Percentiles rank a stretch among this genome's conserved stretches.
phyloP scores from a whole-genome alignment of 2,329 filamentous ascomycete species.

The Sarocladium oryzae region DNA sequence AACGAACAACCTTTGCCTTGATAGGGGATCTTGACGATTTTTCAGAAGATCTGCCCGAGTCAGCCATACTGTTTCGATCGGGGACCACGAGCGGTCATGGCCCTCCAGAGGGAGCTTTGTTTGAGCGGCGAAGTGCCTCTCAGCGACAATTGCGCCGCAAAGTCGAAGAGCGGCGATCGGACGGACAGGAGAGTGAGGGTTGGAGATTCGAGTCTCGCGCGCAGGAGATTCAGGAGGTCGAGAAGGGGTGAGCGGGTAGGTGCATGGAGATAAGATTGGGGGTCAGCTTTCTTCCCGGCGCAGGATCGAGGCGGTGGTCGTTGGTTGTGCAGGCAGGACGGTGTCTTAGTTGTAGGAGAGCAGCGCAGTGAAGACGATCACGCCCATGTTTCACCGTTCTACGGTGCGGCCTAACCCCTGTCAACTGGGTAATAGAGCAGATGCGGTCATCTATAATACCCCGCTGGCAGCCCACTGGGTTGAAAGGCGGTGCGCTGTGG shows the following conservation, averaged over 20 bases:
- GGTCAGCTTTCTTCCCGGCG: slow-evolving; percentile 5
- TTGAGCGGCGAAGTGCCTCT: background rate
- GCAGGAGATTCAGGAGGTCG: slow-evolving; percentile 1
- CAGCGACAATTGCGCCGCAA: background rate
- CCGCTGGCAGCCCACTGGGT: slow-evolving; percentile 4
- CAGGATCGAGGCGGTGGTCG: slow-evolving; percentile 5
- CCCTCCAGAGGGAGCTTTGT: slow-evolving; percentile 11
- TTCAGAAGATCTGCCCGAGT: slow-evolving; percentile 27
- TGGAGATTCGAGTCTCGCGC: background rate
- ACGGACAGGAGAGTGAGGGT: background rate
- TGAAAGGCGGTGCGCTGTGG: background rate
- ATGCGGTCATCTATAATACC: slow-evolving; percentile 9
- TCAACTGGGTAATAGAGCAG: slow-evolving; percentile 7
- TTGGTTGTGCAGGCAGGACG: slow-evolving; percentile 2
- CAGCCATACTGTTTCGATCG: slow-evolving; percentile 32
- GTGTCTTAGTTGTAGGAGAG: slow-evolving; percentile 4
- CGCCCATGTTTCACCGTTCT: slow-evolving; percentile 7
- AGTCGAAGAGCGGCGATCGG: background rate
- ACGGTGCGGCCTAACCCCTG: slow-evolving; percentile 5
- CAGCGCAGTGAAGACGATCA: slow-evolving; percentile 1
- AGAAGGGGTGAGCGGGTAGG: background rate
- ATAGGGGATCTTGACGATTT: slow-evolving; percentile 27
- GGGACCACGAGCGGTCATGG: slow-evolving; percentile 20
- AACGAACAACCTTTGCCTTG: slow-evolving; percentile 35
- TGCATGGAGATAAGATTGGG: slow-evolving; percentile 7